Conservation (phyloP, 768 basidiomycete genomes). For the Termitomyces sp. region DNA sequence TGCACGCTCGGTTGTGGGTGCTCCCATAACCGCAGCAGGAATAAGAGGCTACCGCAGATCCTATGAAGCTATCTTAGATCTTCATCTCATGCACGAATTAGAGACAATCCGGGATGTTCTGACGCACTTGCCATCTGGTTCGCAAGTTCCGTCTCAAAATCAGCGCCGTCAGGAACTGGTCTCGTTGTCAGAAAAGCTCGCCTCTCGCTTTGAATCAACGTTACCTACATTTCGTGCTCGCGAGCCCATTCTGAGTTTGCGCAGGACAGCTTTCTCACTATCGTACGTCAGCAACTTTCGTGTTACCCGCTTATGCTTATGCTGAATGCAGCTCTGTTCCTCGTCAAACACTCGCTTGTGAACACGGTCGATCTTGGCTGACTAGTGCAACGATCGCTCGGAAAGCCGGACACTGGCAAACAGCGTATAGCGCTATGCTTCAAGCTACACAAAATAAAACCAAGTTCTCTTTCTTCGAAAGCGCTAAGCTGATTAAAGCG, state of each 20-base stretch:
- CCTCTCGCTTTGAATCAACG: slow-evolving; percentile 66
- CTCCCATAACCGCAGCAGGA: slow-evolving; percentile 78
- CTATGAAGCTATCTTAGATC: slow-evolving; percentile 79
- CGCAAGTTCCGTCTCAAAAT: slow-evolving; percentile 29
- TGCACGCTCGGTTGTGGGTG: slow-evolving; percentile 72
- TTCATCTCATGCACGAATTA: slow-evolving; percentile 86
- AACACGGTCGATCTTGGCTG: slow-evolving; percentile 86
- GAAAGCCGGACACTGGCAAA: slow-evolving; percentile 93
- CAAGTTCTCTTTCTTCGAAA: slow-evolving; percentile 82
- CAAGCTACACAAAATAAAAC: slow-evolving; percentile 77
- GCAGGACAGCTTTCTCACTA: slow-evolving; percentile 76
- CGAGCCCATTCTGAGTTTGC: slow-evolving; percentile 87
- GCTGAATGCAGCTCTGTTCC: slow-evolving; percentile 25
- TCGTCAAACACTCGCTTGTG: slow-evolving; percentile 37
- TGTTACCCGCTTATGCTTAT: background rate
- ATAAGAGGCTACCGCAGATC: slow-evolving; percentile 77
- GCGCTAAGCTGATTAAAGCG: slow-evolving; percentile 78
- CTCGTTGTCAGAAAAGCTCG: slow-evolving; percentile 45
- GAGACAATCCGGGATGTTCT: slow-evolving; percentile 56
- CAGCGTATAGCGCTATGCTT: slow-evolving; percentile 91
- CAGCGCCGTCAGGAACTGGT: slow-evolving; percentile 32
- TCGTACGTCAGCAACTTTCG: slow-evolving; percentile 38
- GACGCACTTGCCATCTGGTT: slow-evolving; percentile 29
- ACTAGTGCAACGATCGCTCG: slow-evolving; percentile 93
- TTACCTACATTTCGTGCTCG: slow-evolving; percentile 85